Percentiles rank a stretch among this genome's conserved stretches.
These are phyloP conservation scores for Hypomyces perniciosus DNA, from an alignment of 2,329 filamentous ascomycete genomes.

Conservation along the genomic window DNA sequence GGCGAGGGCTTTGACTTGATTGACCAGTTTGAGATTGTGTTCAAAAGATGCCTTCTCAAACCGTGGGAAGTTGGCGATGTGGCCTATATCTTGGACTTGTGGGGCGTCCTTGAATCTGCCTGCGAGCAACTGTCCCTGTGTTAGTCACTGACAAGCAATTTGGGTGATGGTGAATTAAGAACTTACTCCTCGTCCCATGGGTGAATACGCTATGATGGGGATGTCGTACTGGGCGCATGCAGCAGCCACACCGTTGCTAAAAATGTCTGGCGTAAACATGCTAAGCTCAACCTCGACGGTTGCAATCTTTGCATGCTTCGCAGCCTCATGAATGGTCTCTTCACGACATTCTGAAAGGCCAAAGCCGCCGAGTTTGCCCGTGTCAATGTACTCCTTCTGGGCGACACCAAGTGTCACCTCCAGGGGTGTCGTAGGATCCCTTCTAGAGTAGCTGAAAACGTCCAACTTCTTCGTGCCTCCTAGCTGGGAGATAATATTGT, in stretches of 20 bases:
- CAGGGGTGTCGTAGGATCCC: constrained; percentile 45
- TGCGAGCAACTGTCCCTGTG: constrained; percentile 24
- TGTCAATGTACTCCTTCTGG: constrained; percentile 43
- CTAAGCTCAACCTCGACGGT: constrained; percentile 51
- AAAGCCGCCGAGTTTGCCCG: constrained; percentile 46
- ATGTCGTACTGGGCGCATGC: constrained; percentile 59
- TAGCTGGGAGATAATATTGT: constrained; percentile 46
- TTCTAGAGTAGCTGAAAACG: constrained; percentile 52
- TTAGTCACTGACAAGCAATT: constrained; percentile 10
- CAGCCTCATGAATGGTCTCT: constrained; percentile 43
- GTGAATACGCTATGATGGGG: constrained; percentile 61
- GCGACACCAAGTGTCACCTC: constrained; percentile 38
- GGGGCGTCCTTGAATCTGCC: constrained; percentile 21
- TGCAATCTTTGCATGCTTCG: constrained; percentile 37
- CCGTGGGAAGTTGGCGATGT: constrained; percentile 39
- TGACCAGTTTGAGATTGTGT: constrained; percentile 57
- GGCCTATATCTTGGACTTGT: constrained; percentile 19
- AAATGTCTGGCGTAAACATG: constrained; percentile 42
- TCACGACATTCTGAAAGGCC: constrained; percentile 47
- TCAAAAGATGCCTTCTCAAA: constrained; percentile 59
- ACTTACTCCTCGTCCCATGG: constrained; percentile 24
- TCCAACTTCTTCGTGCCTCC: constrained; percentile 56
- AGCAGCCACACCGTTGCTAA: constrained; percentile 45
- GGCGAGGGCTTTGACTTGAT: constrained; percentile 52
- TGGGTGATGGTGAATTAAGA: constrained; percentile 1